Evolutionary conservation across 164 flowering plant species (phyloP).

Genomic region (Santalum album): DNA sequence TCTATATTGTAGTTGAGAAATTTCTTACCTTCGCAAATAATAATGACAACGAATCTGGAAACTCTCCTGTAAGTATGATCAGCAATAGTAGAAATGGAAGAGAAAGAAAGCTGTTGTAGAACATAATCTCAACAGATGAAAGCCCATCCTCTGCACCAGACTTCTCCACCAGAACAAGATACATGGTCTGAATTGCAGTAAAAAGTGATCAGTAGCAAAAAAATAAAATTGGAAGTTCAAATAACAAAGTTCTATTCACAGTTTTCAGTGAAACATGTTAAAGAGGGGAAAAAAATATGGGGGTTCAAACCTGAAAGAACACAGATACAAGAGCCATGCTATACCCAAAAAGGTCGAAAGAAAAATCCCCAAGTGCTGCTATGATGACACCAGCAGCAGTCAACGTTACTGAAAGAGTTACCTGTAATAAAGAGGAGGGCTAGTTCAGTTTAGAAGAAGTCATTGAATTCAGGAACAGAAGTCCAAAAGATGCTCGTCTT

Average conservation of each 20-base stretch:
- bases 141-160: slow-evolving; percentile 99
- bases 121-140: slow-evolving; percentile 91
- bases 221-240: background rate
- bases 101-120: slow-evolving; percentile 79
- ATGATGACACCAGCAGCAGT: slow-evolving; percentile 79
- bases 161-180: slow-evolving; percentile 89
- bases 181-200: slow-evolving; percentile 71
- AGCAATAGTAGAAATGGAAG: slow-evolving; percentile 69
- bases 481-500: background rate
- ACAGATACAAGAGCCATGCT: slow-evolving; percentile 94
- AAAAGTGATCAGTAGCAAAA: slow-evolving; percentile 7
- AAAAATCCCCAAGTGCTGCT: slow-evolving; percentile 96
- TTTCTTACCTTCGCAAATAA: slow-evolving; percentile 70
- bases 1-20: no score
- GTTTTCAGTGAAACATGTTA: background rate
- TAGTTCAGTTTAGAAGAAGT: slow-evolving; percentile 1
- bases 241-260: background rate
- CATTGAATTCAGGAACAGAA: background rate
- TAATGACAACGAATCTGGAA: slow-evolving; percentile 65
- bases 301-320: slow-evolving; percentile 71
- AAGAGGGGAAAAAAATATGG: background rate
- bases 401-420: slow-evolving; percentile 65
- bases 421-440: slow-evolving; percentile 33
- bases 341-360: slow-evolving; percentile 88
- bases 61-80: slow-evolving; percentile 78